Evolutionary conservation across 192 early-diverging fungal genomes (phyloP), one percentile per base, ranked within the genome.

Genomic region (Funneliformis geosporum): DNA sequence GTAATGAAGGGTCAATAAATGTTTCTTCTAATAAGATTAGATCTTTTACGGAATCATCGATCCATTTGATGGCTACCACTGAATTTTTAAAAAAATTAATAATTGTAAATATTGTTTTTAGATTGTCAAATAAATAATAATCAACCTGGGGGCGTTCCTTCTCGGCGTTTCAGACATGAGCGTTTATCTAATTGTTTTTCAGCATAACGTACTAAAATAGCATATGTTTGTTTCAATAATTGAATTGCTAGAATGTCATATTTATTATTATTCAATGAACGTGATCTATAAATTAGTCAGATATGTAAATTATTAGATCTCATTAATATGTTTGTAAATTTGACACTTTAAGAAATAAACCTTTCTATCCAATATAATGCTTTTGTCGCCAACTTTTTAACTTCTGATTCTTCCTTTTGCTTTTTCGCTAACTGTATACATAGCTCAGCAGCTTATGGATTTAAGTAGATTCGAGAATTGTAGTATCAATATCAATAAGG

Each of bases 171-270:
- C 39, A 72, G 44, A 18, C 70, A 72, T 23, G 43, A 23, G 27
- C 70, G 70, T 11, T 46, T 72, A 72, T 72, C 70, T 47, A 23
- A 47, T 72, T 72, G 46, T 9, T 11, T 44, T 16, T 72, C 70
- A 5, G 46, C 44, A 28, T 72, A 5, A 5, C 44, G 70, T 50
- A 72, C 12, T 12, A 72, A 10, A 18, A 72, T 72, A 28, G n/a
- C 4, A 50, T 72, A 72, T 47, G 25, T 47, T 47, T 72, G 12
- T 47, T 27, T 8, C 12, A 72, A 16, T 33, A 72, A 46, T 47
- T 72, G 70, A 40, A 72, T 6, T 27, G 70, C 46, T 28, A 12
- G 70, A 72, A 25, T 43, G 33, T 40, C 39, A 28, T 72, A 72
- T 28, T 72, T 72, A 47, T 47, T 72, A 27, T 44, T 72, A n/a